These are phyloP conservation scores for Crataegus laevigata DNA, from an alignment of 306 rosid species.

Conservation along the genomic window DNA sequence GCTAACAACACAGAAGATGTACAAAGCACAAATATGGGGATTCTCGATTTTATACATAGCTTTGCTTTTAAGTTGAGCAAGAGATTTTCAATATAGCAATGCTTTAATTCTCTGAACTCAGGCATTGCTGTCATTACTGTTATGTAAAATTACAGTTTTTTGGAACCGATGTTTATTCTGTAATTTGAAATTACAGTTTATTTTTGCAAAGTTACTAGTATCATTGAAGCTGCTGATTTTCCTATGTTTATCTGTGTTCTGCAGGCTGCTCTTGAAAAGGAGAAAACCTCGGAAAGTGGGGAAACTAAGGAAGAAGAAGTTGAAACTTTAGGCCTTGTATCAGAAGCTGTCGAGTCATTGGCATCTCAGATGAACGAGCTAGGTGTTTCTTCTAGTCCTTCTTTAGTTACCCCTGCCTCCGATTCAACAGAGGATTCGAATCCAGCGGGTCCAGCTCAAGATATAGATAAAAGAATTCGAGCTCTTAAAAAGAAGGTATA, in stretches of 20 bases:
- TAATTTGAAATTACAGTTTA: neutral
- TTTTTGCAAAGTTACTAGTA: neutral
- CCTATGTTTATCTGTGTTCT: conserved; percentile 12
- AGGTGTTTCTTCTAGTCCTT: conserved; percentile 43
- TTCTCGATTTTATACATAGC: neutral
- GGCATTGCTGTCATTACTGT: neutral
- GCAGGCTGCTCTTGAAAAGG: conserved; percentile 78
- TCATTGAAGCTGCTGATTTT: neutral
- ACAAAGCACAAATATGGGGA: neutral
- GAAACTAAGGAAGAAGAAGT: conserved; percentile 30
- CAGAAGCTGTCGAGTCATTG: conserved; percentile 38
- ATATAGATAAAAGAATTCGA: conserved; percentile 70
- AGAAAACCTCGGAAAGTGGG: conserved; percentile 33
- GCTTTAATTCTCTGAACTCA: neutral
- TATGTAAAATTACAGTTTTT: neutral
- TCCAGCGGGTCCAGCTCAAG: conserved; percentile 35
- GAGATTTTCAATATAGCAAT: neutral
- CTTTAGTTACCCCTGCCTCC: conserved; percentile 31
- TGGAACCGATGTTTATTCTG: too few species aligned
- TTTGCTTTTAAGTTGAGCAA: neutral
- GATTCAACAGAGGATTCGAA: conserved; percentile 42
- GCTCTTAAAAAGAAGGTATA: conserved; percentile 79
- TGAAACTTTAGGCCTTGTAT: conserved; percentile 15
- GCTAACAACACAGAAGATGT: neutral
- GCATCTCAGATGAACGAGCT: conserved; percentile 52